Evolutionary conservation across 148 eudicot species (phyloP), one percentile per base, ranked within the genome.

Genomic region (Camellia granthamiana): DNA sequence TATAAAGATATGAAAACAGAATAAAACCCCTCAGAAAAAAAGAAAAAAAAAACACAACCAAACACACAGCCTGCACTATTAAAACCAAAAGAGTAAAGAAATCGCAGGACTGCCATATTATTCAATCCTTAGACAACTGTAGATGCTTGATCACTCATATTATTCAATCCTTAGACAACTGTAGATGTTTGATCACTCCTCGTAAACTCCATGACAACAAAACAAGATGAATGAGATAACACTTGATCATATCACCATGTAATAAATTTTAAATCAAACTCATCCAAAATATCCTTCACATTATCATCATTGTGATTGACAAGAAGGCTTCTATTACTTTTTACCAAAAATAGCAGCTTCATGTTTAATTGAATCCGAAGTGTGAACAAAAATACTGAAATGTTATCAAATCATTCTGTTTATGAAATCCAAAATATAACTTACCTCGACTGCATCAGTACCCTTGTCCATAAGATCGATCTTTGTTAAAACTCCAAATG

Each of bases 401-500:
- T 49, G 58, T 7, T 19, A 3, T 46, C 15, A 55, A 21, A 55
- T 73, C n/a, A 3, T 49, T 72, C 14, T 13, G 15, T 49, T 63
- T 52, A 16, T 52, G 38, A 66, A 46, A 49, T n/a, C 49, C 41
- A 49, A 78, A 69, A 62, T 74, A 76, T 30, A 78, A 79, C 87
- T 73, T 79, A 85, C 90, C 72, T 87, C 90, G 46, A 87, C 78
- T 74, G 90, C 88, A 85, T 87, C 67, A 23, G 90, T 87, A 21
- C 87, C 88, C 51, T 81, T 81, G 75, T 87, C 90, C 88, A 87
- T 87, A 6, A 87, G 79, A 81, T 87, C 90, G 19, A 87, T 78
- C 84, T 87, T 87, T 30, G 90, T 87, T 59, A 83, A 49, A 54
- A 87, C 90, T 21, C 90, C 90, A 85, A 85, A 87, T 51, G 90